These are phyloP conservation scores for Mortierella claussenii DNA, from an alignment of 192 early-diverging fungal species.

Conservation along the genomic window DNA sequence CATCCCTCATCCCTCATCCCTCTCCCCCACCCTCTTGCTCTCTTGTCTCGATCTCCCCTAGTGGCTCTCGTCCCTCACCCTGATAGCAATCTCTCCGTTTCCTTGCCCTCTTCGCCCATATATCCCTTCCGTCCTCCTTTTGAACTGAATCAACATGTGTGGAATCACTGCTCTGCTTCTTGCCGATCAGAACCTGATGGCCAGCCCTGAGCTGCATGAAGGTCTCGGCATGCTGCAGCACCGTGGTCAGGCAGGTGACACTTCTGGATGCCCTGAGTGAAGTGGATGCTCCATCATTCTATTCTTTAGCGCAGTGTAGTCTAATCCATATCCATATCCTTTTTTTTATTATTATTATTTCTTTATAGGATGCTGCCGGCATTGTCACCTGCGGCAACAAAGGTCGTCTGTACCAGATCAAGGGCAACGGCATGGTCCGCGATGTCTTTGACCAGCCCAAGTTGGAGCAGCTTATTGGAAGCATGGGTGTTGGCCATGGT, in stretches of 20 bases:
- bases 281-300: neutral
- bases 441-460: conserved; percentile 93
- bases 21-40: neutral
- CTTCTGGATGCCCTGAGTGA: neutral
- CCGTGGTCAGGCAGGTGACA: conserved; percentile 91
- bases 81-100: neutral
- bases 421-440: conserved; percentile 99
- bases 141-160: conserved; percentile 72
- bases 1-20: neutral
- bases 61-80: no score
- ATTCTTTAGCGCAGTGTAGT: neutral
- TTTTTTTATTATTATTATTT: neutral
- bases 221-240: conserved; percentile 96
- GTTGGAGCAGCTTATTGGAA: conserved; percentile 81
- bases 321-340: neutral
- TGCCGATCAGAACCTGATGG: conserved; percentile 77
- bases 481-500: conserved; percentile 98
- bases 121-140: neutral
- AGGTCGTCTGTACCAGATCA: conserved; percentile 98
- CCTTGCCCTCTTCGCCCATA: neutral
- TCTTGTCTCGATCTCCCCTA: neutral
- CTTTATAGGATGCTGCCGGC: conserved; percentile 94
- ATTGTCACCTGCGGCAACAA: conserved; percentile 98
- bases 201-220: conserved; percentile 92
- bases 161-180: conserved; percentile 88